Base-by-base conservation (phyloP, 352 stramenopile species). In the Phytophthora macrochlamydospora region DNA sequence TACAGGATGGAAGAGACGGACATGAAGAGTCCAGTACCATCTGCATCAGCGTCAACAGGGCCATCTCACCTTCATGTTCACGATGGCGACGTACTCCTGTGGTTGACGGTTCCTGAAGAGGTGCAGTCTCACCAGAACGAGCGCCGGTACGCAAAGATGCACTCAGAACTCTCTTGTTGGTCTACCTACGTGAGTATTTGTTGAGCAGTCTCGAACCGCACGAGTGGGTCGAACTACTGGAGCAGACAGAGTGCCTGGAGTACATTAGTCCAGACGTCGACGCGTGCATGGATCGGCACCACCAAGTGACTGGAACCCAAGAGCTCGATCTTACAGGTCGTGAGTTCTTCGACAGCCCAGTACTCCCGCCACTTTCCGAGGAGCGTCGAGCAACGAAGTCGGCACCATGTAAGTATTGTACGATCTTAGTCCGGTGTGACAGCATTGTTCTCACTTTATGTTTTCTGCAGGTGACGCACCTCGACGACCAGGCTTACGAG, bases 211-310 rank as follows among this genome's bases (percentile, higher is more conserved):
- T 83, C 6, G 65, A 67, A 9, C 53, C 66, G 8, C 62, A 53
- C 7, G 81, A 90, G 32, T 93, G 83, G 85, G 67, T 87, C 1
- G 77, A 88, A n/a, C 45, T 93, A 6, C 65, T 93, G 12, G 58
- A 75, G 1, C 65, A 69, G 18, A 59, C 61, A 0, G 74, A 83
- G 30, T 75, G 55, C 13, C 44, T 87, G 2, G 77, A 91, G 35
- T 94, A 94, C 54, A 62, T 89, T 46, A 94, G 86, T 13, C 86
- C 86, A 9, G 83, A 94, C 33, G 59, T 94, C 14, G 66, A 81
- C 3, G 43, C 59, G 4, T 89, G 68, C 37, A 70, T 94, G 5
- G 60, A 65, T 14, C 51, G 45, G 0, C 70, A 90, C 6, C 65
- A 40, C 6, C 55, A 58, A 8, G 59, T 80, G 40, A 69, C 83